Percentiles rank a stretch among this genome's conserved stretches.
Conservation (phyloP, 1,284 basidiomycete species). For the Pseudomicrostroma phylloplanum region DNA sequence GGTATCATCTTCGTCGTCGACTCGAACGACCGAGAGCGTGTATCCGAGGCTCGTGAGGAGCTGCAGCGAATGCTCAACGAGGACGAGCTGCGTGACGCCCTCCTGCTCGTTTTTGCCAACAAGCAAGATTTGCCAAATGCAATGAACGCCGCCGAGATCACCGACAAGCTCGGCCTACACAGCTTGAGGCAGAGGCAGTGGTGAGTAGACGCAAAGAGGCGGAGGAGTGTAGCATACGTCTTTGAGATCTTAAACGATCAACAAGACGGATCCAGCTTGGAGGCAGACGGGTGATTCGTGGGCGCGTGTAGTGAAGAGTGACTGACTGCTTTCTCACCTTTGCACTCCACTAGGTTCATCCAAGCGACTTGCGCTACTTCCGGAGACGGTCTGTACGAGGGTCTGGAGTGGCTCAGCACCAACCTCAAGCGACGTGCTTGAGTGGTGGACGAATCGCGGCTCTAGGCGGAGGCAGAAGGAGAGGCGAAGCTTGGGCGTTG, state of each 20-base stretch:
- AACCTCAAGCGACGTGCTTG: constrained; percentile 25
- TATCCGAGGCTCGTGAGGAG: constrained; percentile 94
- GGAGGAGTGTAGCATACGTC: not conserved
- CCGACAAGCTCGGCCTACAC: constrained; percentile 91
- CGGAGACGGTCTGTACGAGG: constrained; percentile 62
- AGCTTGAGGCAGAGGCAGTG: constrained; percentile 94
- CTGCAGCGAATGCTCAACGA: constrained; percentile 93
- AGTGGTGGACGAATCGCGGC: not conserved
- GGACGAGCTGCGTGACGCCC: constrained; percentile 95
- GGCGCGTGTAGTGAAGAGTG: not conserved
- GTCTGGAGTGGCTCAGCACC: constrained; percentile 42
- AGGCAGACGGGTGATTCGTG: not conserved
- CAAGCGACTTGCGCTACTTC: constrained; percentile 99
- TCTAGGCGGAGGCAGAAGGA: not conserved
- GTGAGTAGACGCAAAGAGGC: constrained; percentile 67
- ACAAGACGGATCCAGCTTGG: not conserved
- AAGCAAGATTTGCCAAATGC: constrained; percentile 56
- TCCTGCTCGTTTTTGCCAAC: constrained; percentile 69
- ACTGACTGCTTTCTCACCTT: not conserved
- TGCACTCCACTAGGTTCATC: constrained; percentile 64
- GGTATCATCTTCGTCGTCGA: constrained; percentile 65
- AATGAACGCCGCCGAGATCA: constrained; percentile 97
- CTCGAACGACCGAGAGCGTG: constrained; percentile 78
- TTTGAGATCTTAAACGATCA: not conserved
- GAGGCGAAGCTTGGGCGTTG: constrained; percentile 1